Evolutionary conservation across 768 basidiomycete species (phyloP), one percentile per base, ranked within the genome.

Genomic region (Scleroderma citrinum): DNA sequence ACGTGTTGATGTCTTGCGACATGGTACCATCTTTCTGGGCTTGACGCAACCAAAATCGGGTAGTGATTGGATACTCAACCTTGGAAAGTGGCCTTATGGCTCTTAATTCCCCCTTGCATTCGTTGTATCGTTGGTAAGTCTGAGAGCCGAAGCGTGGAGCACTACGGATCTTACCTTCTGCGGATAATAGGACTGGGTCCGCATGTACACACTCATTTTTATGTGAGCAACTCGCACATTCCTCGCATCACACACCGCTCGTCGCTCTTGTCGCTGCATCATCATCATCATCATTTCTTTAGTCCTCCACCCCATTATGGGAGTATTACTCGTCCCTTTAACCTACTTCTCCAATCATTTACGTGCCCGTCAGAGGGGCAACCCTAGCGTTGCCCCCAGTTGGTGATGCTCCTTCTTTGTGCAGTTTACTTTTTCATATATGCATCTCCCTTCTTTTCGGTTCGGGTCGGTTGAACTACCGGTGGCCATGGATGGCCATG

Each of bases 1-100:
- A 46, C 73, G 83, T 16, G 73, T 83, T 42, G 83, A 85, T 51
- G 59, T 79, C 30, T 63, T 84, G 47, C 59, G 69, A 20, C 77
- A 78, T 8, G 74, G 63, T 47, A 75, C 77, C 23, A 59, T 81
- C 47, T 84, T 83, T 61, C 71, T 71, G 41, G 79, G 78, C 26
- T 56, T 84, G 51, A 68, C 68, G 6, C 72, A 69, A 48, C 59
- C 63, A 41, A 63, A 64, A 46, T 58, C 63, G 6, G 65, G 63
- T n/a, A 38, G 62, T 13, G 59, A 64, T 31, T 74, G 72, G 73
- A 54, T 62, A 19, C 53, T 74, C n/a, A 57, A 68, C 40, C 60
- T 67, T 1, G 65, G 67, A 0, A 26, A 34, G 24, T 53, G 29
- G 10, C 51, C 49, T 20, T 51, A 14, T 30, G 5, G 44, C 7